These are phyloP conservation scores for Galerina sulciceps DNA, from an alignment of 768 basidiomycete genomes.

Conservation along the genomic window DNA sequence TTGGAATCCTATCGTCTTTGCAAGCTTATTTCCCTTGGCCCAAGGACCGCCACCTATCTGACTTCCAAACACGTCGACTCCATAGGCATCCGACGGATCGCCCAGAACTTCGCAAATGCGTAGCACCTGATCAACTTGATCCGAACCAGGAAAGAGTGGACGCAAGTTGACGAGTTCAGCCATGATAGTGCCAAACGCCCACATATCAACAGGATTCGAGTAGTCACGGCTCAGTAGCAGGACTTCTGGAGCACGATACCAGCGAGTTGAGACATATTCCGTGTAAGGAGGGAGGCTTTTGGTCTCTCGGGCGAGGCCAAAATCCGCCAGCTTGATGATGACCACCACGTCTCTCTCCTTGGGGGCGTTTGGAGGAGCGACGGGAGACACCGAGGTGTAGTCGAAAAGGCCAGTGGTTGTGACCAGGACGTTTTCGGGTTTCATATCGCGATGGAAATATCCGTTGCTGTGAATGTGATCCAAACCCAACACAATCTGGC, in stretches of 20 bases:
- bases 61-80: slow-evolving; percentile 69
- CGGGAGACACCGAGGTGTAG: slow-evolving; percentile 81
- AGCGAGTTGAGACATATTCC: slow-evolving; percentile 98
- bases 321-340: slow-evolving; percentile 98
- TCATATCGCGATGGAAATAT: slow-evolving; percentile 99
- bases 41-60: slow-evolving; percentile 87
- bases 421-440: slow-evolving; percentile 98
- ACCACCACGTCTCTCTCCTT: slow-evolving; percentile 94
- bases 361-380: slow-evolving; percentile 62
- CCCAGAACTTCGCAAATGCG: slow-evolving; percentile 93
- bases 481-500: slow-evolving; percentile 88
- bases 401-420: slow-evolving; percentile 96
- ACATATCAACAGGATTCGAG: slow-evolving; percentile 98
- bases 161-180: slow-evolving; percentile 94
- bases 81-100: slow-evolving; percentile 86
- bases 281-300: slow-evolving; percentile 91
- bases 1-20: slow-evolving; percentile 79
- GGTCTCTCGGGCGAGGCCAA: slow-evolving; percentile 93
- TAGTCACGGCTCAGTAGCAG: slow-evolving; percentile 91
- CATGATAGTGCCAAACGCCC: slow-evolving; percentile 98
- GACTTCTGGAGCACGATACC: slow-evolving; percentile 99
- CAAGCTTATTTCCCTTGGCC: slow-evolving; percentile 86
- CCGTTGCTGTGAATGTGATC: slow-evolving; percentile 91
- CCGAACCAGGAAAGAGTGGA: slow-evolving; percentile 93
- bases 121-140: slow-evolving; percentile 90